Evolutionary conservation across 2,329 filamentous ascomycete species (phyloP), one percentile per base, ranked within the genome.

Genomic region (Ophiostoma tasmaniense): DNA sequence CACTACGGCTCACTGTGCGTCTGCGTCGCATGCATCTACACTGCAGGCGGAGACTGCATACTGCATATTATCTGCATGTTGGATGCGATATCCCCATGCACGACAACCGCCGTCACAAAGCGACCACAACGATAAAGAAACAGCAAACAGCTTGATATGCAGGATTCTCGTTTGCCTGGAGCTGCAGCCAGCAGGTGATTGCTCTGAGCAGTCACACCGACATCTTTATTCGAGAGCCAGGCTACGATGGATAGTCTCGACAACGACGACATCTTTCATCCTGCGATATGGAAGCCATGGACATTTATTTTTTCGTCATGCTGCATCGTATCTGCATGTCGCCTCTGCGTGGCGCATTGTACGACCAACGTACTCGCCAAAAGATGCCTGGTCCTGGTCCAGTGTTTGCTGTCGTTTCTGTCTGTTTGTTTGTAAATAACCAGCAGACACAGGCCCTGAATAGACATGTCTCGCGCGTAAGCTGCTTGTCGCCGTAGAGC

Each of bases 281-380:
- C 42, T 45, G 42, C 42, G 42, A 45, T 17, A 45, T 17, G 2
- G 13, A 11, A 55, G 3, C 2, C 55, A 61, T 11, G 20, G 28
- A 13, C 25, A 33, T n/a, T 6, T 45, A 45, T 45, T 17, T 17
- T 45, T 20, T 42, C 42, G 3, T 6, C 42, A 11, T 28, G 7
- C 55, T 33, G 25, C 55, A 20, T 62, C 30, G 30, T 64, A 37
- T 37, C 33, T 67, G 66, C 66, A 52, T 17, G 35, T 67, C 52
- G 52, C 35, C 42, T 64, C 50, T 52, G 65, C n/a, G 64, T 66
- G 37, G 35, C 64, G 64, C 64, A 3, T 55, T 25, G 64, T 66
- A 22, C 22, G 17, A 66, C 64, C 37, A n/a, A 10, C 11, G 42
- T 7, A 5, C n/a, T 55, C 50, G 50, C n/a, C 22, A 55, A 55